Conservation (phyloP, 768 basidiomycete genomes). For the Auricularia cornea region DNA sequence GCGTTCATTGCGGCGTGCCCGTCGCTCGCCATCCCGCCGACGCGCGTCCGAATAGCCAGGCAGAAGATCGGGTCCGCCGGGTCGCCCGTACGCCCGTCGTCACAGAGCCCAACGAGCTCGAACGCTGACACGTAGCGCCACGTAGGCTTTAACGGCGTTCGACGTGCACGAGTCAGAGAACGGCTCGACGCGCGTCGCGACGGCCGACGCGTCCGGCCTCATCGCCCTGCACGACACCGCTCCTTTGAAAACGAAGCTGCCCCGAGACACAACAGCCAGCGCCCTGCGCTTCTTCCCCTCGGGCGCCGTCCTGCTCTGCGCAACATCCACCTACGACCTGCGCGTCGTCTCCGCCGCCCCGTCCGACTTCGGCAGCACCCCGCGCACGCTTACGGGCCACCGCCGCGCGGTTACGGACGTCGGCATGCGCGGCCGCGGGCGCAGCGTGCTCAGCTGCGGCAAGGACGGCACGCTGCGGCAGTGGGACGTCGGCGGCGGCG, state of each 20-base stretch:
- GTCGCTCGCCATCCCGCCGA: slow-evolving; percentile 38
- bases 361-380: slow-evolving; percentile 33
- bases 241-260: neutral
- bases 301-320: slow-evolving; percentile 59
- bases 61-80: slow-evolving; percentile 37
- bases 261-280: slow-evolving; percentile 29
- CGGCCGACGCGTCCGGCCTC: slow-evolving; percentile 52
- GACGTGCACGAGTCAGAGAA: slow-evolving; percentile 38
- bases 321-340: slow-evolving; percentile 59
- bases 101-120: too few relatives aligned
- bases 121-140: slow-evolving; percentile 26
- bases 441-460: slow-evolving; percentile 56
- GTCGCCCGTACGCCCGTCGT: slow-evolving; percentile 2
- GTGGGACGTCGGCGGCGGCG: slow-evolving; percentile 60
- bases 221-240: slow-evolving; percentile 34
- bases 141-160: slow-evolving; percentile 54
- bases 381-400: slow-evolving; percentile 58
- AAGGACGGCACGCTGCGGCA: slow-evolving; percentile 62
- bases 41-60: slow-evolving; percentile 40
- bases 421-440: slow-evolving; percentile 56
- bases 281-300: slow-evolving; percentile 62
- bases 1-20: slow-evolving; percentile 40
- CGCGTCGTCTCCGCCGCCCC: slow-evolving; percentile 49
- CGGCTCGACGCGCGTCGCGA: slow-evolving; percentile 49
- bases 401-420: slow-evolving; percentile 54